Base-by-base conservation (phyloP, 306 rosid species). In the Fragaria ananassa region DNA sequence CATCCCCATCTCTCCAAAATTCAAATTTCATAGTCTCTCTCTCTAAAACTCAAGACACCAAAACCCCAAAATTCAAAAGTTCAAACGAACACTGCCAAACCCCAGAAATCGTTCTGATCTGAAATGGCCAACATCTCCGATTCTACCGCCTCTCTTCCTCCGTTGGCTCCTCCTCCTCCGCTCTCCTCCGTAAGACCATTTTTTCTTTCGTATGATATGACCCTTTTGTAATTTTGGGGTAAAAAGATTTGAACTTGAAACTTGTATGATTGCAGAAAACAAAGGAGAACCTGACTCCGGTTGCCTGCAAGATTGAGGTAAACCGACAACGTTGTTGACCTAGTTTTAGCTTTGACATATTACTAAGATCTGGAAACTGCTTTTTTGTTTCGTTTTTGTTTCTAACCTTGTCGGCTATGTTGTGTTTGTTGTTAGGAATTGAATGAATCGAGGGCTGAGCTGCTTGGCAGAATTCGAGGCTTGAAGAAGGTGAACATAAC, bases 361-460 rank as follows among this genome's bases (percentile, higher is more conserved):
- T 65, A 39, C 34, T 46, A 0, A 18, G 34, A 56, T 19, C 23
- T 70, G 46, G n/a, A 63, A 11, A 21, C 13, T n/a, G 39, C 21
- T n/a, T 23, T 57, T 23, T 47, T 29, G 4, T 11, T 56, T 8
- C 11, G 1, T 9, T 21, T 15, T 11, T 42, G 10, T 15, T 12
- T 19, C 31, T 10, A 35, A 68, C 46, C 41, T 42, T 74, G 65
- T 69, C 19, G 25, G 17, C 19, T 46, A 44, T 63, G 18, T 18
- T 71, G 12, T 81, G 29, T 68, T 72, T 81, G 54, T 74, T 84
- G 29, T 29, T 83, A 96, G 98, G 98, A 96, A 81, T 82, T 96
- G 80, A 93, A 87, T 74, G 93, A 96, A 76, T 92, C 99, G 2
- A 91, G 99, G 85, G 81, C 96, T 6, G 99, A 96, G 88, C 91